A percentile compares a stretch with the other conserved stretches of the same genome.
These are phyloP conservation scores for Rutstroemia sp. DNA, from an alignment of 2,329 filamentous ascomycete genomes.

Conservation along the genomic window DNA sequence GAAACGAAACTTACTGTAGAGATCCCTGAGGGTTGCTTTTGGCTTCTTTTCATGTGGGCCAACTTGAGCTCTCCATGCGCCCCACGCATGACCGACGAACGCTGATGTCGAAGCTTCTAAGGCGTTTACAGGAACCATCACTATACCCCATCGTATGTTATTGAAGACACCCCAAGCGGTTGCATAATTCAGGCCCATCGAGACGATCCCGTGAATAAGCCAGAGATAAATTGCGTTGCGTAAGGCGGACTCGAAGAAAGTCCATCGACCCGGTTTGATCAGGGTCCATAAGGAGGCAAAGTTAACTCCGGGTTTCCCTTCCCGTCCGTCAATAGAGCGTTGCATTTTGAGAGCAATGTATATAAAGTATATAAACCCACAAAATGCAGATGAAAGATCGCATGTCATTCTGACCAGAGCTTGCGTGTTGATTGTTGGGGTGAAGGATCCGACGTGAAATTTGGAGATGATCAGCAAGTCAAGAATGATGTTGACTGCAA, in stretches of 20 bases:
- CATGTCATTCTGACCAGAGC: constrained; percentile 56
- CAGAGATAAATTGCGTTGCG: constrained; percentile 65
- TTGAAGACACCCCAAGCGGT: constrained; percentile 70
- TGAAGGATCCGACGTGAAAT: constrained; percentile 49
- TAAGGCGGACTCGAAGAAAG: constrained; percentile 57
- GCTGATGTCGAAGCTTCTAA: constrained; percentile 57
- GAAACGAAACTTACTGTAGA: constrained; percentile 26
- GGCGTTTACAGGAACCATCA: constrained; percentile 64
- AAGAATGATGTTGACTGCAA: constrained; percentile 58
- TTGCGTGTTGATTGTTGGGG: constrained; percentile 56
- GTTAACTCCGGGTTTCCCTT: constrained; percentile 31
- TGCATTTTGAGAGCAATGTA: constrained; percentile 18
- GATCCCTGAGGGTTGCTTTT: constrained; percentile 28
- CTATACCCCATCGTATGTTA: constrained; percentile 65
- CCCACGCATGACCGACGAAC: constrained; percentile 63
- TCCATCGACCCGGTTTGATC: constrained; percentile 48
- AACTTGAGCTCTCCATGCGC: constrained; percentile 36
- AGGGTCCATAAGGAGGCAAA: constrained; percentile 42
- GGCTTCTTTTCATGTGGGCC: constrained; percentile 25
- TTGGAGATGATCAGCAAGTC: constrained; percentile 60
- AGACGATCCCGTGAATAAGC: constrained; percentile 58
- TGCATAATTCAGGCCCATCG: constrained; percentile 56
- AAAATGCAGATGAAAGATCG: constrained; percentile 45
- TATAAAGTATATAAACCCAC: constrained; percentile 54
- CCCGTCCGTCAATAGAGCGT: constrained; percentile 5